These are phyloP conservation scores for Vigna radiata DNA, from an alignment of 306 rosid species.

Conservation along the genomic window DNA sequence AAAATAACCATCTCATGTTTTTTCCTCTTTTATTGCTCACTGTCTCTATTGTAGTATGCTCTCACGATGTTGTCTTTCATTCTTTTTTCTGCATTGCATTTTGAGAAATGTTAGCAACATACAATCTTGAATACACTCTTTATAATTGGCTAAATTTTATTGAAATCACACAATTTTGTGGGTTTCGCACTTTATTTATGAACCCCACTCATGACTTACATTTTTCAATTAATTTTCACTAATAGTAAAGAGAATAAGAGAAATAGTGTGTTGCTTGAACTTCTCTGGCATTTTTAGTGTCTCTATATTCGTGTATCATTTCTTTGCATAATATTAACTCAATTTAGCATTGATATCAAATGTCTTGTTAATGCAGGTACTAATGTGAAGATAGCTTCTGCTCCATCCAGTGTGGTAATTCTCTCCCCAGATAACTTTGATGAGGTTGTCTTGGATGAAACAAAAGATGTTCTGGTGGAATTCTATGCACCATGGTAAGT, in stretches of 20 bases:
- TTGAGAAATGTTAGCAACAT: background rate
- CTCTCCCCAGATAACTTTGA: constrained; percentile 70
- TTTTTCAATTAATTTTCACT: background rate
- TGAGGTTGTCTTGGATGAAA: constrained; percentile 75
- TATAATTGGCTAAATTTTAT: background rate
- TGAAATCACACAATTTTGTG: background rate
- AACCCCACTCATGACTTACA: background rate
- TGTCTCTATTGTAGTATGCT: background rate
- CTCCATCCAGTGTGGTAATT: constrained; percentile 70
- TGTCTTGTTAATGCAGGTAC: constrained; percentile 64
- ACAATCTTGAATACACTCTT: background rate
- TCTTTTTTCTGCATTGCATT: constrained; percentile 28
- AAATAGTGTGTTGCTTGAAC: background rate
- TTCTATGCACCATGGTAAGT: constrained; percentile 95
- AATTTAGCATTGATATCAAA: constrained; percentile 36
- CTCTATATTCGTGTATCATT: constrained; percentile 1
- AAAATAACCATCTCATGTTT: background rate
- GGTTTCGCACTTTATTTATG: background rate
- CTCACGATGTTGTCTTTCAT: background rate
- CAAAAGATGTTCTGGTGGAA: constrained; percentile 89
- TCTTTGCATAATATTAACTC: background rate
- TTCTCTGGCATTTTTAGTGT: background rate
- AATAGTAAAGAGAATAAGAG: background rate
- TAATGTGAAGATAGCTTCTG: constrained; percentile 78
- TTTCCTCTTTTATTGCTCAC: constrained; percentile 16